These are phyloP conservation scores for Alternaria sp. DNA, from an alignment of 2,329 filamentous ascomycete species.

Conservation along the genomic window DNA sequence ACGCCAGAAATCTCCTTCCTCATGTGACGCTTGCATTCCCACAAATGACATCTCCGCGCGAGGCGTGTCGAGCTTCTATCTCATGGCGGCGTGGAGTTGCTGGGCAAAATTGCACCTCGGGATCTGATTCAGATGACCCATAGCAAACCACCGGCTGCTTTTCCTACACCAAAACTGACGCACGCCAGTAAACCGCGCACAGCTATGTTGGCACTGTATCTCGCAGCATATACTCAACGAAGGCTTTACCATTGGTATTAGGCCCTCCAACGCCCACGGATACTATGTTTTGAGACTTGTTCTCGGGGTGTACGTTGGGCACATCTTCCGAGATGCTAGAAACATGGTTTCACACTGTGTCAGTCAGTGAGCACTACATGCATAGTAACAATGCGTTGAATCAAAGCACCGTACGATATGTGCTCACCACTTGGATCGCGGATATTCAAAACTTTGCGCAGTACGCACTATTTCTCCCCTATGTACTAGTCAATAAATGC, in stretches of 20 bases:
- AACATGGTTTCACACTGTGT: background rate
- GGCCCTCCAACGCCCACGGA: too few relatives aligned
- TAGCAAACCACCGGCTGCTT: background rate
- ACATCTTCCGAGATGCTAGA: background rate
- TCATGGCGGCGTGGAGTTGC: background rate
- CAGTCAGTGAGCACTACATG: background rate
- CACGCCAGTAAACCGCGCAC: background rate
- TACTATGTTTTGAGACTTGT: background rate
- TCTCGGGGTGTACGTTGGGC: background rate
- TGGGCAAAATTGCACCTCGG: background rate
- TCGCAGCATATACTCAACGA: background rate
- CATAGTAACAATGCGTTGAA: background rate
- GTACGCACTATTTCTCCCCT: background rate
- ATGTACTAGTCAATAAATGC: background rate
- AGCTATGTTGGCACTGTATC: background rate
- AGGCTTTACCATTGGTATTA: background rate
- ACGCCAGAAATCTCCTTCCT: slow-evolving; percentile 1
- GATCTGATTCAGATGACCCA: background rate
- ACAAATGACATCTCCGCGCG: background rate
- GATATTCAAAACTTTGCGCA: background rate
- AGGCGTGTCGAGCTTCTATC: background rate
- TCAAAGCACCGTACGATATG: background rate
- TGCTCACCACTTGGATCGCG: background rate
- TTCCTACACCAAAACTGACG: background rate
- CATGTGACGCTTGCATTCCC: slow-evolving; percentile 2